Evolutionary conservation across 306 rosid genomes (phyloP), one percentile per base, ranked within the genome.

Genomic region (Purshia tridentata): DNA sequence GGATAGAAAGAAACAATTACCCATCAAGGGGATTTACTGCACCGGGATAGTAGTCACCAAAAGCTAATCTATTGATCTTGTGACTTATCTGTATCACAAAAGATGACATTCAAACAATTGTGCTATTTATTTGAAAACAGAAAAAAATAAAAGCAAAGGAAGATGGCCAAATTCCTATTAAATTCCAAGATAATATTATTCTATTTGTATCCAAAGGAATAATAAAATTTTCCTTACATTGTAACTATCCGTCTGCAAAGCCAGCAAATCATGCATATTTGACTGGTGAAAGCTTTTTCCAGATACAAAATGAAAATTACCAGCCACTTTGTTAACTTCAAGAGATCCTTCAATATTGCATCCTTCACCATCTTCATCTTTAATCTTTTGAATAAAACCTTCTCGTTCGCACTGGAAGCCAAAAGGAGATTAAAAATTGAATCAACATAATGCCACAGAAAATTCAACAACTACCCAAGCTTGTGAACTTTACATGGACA

Each of bases 351-450:
- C 88, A 66, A 93, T 81, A 71, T 88, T 90, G 81, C 98, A 93
- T 69, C 98, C 98, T 80, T 93, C 98, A 69, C 98, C 98, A 59
- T 88, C 98, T 83, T 93, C 93, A 82, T 88, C 91, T 76, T 87
- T 93, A 44, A 93, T 84, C 75, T 58, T 81, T 76, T 89, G 96
- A 62, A 93, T 81, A 76, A 79, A 93, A 78, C 91, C 97, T 87
- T 93, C 98, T 74, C 98, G 90, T 82, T 87, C 73, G 82, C 98
- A 93, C 98, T 93, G 83, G 54, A 85, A 82, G 74, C 62, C 71
- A 82, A 73, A 66, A 37, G 40, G 69, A 49, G 40, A 63, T 45
- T 49, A 69, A 65, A 77, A 80, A 70, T 39, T 56, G 65, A 66
- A 73, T 73, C 41, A 47, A 67, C 4, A 13, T 42, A 70, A 69